Evolutionary conservation across 768 basidiomycete genomes (phyloP).

Genomic region (Lactarius indigo): DNA sequence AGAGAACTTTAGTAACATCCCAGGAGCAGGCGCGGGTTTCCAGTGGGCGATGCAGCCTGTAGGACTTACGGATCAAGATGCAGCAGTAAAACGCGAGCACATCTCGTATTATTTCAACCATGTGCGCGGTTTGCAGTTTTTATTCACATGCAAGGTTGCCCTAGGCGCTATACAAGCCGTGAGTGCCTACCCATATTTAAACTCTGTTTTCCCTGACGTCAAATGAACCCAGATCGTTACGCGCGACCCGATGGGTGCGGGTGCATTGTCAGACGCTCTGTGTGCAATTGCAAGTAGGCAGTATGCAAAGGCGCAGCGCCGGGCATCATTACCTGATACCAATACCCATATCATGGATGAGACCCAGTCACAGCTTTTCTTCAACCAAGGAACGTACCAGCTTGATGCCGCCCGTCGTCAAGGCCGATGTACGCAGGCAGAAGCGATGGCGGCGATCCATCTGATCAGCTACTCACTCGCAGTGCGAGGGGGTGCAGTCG

Average conservation of each 20-base stretch:
- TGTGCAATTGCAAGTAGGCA: slow-evolving; percentile 26
- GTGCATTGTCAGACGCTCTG: slow-evolving; percentile 21
- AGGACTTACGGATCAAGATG: slow-evolving; percentile 22
- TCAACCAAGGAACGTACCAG: slow-evolving; percentile 23
- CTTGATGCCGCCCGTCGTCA: slow-evolving; percentile 25
- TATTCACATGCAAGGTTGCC: slow-evolving; percentile 59
- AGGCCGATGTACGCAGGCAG: slow-evolving; percentile 44
- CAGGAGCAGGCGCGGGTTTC: slow-evolving; percentile 9
- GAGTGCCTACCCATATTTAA: slow-evolving; percentile 31
- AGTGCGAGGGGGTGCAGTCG: slow-evolving; percentile 37
- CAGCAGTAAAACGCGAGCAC: slow-evolving; percentile 21
- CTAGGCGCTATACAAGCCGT: slow-evolving; percentile 66
- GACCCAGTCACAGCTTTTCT: slow-evolving; percentile 22
- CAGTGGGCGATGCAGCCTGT: slow-evolving; percentile 20
- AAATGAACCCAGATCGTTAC: slow-evolving; percentile 10
- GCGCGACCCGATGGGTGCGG: slow-evolving; percentile 17
- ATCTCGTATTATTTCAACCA: slow-evolving; percentile 74
- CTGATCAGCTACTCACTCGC: slow-evolving; percentile 66
- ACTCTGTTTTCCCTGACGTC: slow-evolving; percentile 13
- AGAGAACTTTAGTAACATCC: slow-evolving; percentile 21
- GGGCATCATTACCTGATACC: slow-evolving; percentile 11
- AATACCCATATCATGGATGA: slow-evolving; percentile 12
- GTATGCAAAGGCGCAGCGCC: slow-evolving; percentile 18
- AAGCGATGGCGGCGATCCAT: slow-evolving; percentile 77
- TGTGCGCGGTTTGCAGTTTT: slow-evolving; percentile 62